Percentiles rank a stretch among this genome's conserved stretches.
These are phyloP conservation scores for Aegilops longissima DNA, from an alignment of 176 grass and related monocot genomes.

Conservation along the genomic window DNA sequence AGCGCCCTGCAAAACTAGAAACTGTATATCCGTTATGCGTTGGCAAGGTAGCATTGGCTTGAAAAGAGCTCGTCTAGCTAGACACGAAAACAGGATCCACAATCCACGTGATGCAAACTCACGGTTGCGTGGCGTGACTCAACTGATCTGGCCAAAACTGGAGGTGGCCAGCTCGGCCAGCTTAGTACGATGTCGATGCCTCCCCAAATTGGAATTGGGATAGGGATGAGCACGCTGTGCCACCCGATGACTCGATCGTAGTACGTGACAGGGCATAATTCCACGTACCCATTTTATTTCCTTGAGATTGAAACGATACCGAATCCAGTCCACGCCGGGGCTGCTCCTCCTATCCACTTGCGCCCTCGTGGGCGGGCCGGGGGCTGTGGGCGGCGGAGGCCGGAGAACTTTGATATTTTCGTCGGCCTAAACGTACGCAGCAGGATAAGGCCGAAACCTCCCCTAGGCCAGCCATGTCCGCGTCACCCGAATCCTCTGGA, in stretches of 20 bases:
- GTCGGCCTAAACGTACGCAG: background rate
- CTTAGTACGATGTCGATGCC: too few relatives aligned
- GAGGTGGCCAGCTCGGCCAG: too few relatives aligned
- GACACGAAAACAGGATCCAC: background rate
- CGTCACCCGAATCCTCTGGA: conserved; percentile 39
- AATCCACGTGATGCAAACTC: background rate
- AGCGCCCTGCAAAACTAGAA: background rate
- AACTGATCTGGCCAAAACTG: background rate
- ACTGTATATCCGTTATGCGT: background rate
- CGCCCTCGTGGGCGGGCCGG: background rate
- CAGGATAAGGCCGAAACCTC: conserved; percentile 18
- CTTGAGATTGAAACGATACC: background rate
- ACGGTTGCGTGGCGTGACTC: background rate
- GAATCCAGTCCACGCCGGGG: background rate
- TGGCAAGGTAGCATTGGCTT: background rate
- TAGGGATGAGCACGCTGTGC: too few relatives aligned
- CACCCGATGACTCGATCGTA: background rate
- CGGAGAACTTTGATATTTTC: background rate
- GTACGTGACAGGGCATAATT: background rate
- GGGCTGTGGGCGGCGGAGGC: background rate
- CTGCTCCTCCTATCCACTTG: background rate
- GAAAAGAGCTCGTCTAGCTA: background rate
- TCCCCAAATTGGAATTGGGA: too few relatives aligned
- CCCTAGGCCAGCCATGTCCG: conserved; percentile 6
- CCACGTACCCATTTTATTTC: background rate